These are phyloP conservation scores for Biscogniauxia sp. DNA, from an alignment of 2,329 filamentous ascomycete species.

Conservation along the genomic window DNA sequence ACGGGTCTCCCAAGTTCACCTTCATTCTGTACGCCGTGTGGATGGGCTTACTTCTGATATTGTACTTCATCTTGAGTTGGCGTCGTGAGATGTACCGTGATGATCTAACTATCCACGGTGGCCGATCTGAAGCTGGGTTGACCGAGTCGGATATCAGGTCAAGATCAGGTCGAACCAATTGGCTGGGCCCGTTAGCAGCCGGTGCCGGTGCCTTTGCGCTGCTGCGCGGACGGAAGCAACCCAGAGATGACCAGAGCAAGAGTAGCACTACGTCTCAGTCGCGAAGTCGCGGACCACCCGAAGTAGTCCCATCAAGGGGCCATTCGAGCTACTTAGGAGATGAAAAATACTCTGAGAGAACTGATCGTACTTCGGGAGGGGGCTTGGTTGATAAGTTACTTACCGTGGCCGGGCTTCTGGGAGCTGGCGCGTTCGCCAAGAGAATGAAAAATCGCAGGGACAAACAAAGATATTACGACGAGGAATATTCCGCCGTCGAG, in stretches of 20 bases:
- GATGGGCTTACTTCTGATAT: constrained; percentile 67
- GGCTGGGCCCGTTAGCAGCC: constrained; percentile 54
- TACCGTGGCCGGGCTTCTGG: constrained; percentile 59
- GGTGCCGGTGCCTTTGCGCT: constrained; percentile 50
- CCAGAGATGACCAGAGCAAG: constrained; percentile 35
- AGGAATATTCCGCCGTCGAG: constrained; percentile 62
- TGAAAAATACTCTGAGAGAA: constrained; percentile 62
- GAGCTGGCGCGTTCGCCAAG: constrained; percentile 61
- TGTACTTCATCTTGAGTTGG: constrained; percentile 81
- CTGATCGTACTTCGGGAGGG: constrained; percentile 36
- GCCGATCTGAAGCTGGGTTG: constrained; percentile 48
- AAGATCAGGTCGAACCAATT: constrained; percentile 33
- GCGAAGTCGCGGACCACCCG: constrained; percentile 38
- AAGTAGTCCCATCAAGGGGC: constrained; percentile 51
- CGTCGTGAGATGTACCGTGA: constrained; percentile 54
- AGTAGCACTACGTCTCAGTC: constrained; percentile 37
- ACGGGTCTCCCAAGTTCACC: constrained; percentile 79
- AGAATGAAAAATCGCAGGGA: constrained; percentile 55
- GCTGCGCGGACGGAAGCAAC: constrained; percentile 43
- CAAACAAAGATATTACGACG: constrained; percentile 46
- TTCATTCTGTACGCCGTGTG: constrained; percentile 86
- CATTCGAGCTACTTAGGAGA: constrained; percentile 59
- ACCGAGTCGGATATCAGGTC: constrained; percentile 32
- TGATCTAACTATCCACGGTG: constrained; percentile 56
- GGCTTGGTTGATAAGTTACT: constrained; percentile 61